These are phyloP conservation scores for Oryza meyeriana DNA, from an alignment of 176 grass and related monocot genomes.

Conservation along the genomic window DNA sequence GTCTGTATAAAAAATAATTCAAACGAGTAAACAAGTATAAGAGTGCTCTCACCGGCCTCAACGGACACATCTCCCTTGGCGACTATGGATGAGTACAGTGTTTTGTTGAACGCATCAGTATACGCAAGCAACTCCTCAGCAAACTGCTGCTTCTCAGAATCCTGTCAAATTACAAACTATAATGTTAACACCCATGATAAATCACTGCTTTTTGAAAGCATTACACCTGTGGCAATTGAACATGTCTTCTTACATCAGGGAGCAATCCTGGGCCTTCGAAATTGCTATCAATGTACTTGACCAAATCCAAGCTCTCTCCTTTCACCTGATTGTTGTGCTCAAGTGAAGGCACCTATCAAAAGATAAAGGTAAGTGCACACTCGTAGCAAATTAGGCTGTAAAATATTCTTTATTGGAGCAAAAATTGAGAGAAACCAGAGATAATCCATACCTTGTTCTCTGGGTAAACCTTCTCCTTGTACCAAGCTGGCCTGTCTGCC, in stretches of 20 bases:
- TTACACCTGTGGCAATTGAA: neutral
- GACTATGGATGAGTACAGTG: slow-evolving; percentile 20
- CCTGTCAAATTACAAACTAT: slow-evolving; percentile 32
- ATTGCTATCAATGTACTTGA: slow-evolving; percentile 70
- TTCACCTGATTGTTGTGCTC: slow-evolving; percentile 89
- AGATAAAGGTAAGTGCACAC: neutral
- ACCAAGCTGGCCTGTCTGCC: slow-evolving; percentile 77
- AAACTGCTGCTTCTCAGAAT: slow-evolving; percentile 62
- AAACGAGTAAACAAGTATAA: neutral
- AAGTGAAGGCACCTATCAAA: slow-evolving; percentile 63
- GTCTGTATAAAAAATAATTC: neutral
- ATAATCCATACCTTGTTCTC: slow-evolving; percentile 61
- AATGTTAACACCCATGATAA: neutral
- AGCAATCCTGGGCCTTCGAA: slow-evolving; percentile 69
- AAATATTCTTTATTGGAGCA: neutral
- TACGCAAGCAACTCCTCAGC: slow-evolving; percentile 73
- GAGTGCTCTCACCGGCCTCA: slow-evolving; percentile 40
- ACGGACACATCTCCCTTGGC: slow-evolving; percentile 45
- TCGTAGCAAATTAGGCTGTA: neutral
- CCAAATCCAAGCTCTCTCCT: slow-evolving; percentile 90
- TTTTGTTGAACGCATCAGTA: slow-evolving; percentile 49
- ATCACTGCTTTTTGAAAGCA: neutral
- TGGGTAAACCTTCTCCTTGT: slow-evolving; percentile 96
- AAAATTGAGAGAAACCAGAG: neutral
- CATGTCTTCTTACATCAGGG: slow-evolving; percentile 66